phyloP scores from a whole-genome alignment of 306 rosid genomes.

The Castanospermum australe region DNA sequence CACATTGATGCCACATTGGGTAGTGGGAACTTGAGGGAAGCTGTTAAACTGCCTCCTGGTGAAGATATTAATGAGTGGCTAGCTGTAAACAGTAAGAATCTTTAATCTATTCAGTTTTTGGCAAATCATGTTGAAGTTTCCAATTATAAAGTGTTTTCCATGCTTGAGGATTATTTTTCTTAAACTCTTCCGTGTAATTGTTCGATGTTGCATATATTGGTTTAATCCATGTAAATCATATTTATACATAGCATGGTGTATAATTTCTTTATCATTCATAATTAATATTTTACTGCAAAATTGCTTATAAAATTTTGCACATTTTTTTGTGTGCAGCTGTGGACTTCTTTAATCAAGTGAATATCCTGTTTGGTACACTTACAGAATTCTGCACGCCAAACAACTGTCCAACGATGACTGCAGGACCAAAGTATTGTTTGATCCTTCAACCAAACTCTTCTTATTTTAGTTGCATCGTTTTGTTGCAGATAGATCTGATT shows the following conservation, averaged over 20 bases:
- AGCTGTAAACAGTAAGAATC: slow-evolving; percentile 75
- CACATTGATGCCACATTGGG: slow-evolving; percentile 91
- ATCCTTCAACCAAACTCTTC: slow-evolving; percentile 29
- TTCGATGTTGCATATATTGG: not conserved
- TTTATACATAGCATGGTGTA: not conserved
- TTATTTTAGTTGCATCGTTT: not conserved
- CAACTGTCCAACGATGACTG: slow-evolving; percentile 82
- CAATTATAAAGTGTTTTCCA: not conserved
- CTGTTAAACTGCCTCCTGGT: slow-evolving; percentile 87
- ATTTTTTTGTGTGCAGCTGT: slow-evolving; percentile 53
- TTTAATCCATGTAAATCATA: not conserved
- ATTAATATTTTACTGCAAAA: not conserved
- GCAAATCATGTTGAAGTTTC: slow-evolving; percentile 6
- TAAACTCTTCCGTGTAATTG: not conserved
- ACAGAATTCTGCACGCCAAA: slow-evolving; percentile 82
- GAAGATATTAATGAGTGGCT: slow-evolving; percentile 92
- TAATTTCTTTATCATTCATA: not conserved
- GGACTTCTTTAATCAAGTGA: slow-evolving; percentile 92
- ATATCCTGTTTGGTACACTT: slow-evolving; percentile 75
- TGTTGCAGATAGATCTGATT: slow-evolving; percentile 5
- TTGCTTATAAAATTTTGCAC: not conserved
- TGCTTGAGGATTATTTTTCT: not conserved
- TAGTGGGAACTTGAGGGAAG: slow-evolving; percentile 88
- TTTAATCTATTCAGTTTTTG: not conserved
- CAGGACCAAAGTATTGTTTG: slow-evolving; percentile 73